Base-by-base conservation (phyloP, 1,139 yeast genomes). In the Suzukiozyma palmioleophila region DNA sequence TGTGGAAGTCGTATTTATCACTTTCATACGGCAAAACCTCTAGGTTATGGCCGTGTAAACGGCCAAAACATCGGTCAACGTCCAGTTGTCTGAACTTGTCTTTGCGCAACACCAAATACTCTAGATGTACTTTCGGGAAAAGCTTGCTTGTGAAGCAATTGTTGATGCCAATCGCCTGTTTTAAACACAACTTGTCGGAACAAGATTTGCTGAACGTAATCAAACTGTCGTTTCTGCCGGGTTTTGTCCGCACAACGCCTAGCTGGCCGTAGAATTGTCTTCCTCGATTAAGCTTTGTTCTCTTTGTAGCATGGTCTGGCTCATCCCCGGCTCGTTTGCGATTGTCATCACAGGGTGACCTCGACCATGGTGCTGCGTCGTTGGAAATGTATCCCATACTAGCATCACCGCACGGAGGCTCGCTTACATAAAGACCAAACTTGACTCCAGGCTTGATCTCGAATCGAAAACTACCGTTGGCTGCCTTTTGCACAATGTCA, bases 351-450 rank as follows among this genome's bases (percentile, higher is more conserved):
- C 41, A 32, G 2, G 47, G 37, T 12, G 39, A 47, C 62, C 69
- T 58, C 1, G 58, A 47, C 4, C 36, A 33, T 11, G 36, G 29
- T 12, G 16, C 12, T n/a, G 53, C 39, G 2, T 49, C 37, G 2
- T 40, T 39, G 3, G 48, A 32, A 16, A 54, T 30, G 32, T 50
- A 48, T 27, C 57, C 35, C 79, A 88, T 75, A 8, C 95, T 84
- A 0, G 88, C 82, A 56, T 90, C 97, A 1, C 98, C 98, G 65
- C 98, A 90, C 0, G 97, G 97, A 0, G 86, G 74, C 46, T 86
- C 95, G 5, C 94, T 81, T 1, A 87, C 67, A 46, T 82, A 85
- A 42, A 90, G 53, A 0, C 79, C 83, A 33, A 86, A 56, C 39
- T 64, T 50, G 32, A 75, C 54, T 3, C 57, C 64, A 0, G 51